Conservation (phyloP, 257 asterid genomes). For the Schizonepeta tenuifolia region DNA sequence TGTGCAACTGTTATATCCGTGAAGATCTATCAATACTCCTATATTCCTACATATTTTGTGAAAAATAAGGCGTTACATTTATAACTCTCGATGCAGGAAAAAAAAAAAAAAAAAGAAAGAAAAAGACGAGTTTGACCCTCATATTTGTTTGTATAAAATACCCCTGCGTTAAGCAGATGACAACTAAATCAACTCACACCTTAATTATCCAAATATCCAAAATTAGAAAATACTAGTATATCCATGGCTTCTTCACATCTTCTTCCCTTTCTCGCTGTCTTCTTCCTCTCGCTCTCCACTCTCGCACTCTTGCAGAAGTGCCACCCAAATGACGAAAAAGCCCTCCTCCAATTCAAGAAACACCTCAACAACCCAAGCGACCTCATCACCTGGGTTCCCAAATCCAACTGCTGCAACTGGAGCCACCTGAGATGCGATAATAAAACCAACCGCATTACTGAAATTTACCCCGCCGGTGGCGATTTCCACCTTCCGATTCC, state of each 20-base stretch:
- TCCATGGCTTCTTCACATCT: background rate
- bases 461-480: constrained; percentile 35
- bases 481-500: constrained; percentile 59
- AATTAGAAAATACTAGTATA: background rate
- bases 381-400: constrained; percentile 58
- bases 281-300: constrained; percentile 13
- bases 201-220: background rate
- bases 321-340: constrained; percentile 63
- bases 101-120: no score
- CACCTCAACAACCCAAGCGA: constrained; percentile 53
- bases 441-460: constrained; percentile 46
- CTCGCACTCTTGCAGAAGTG: constrained; percentile 43
- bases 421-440: constrained; percentile 46
- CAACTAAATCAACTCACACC: background rate
- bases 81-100: no score
- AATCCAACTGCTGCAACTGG: constrained; percentile 65
- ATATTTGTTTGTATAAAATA: no score
- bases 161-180: no score
- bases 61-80: no score
- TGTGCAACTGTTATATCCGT: no score
- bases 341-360: constrained; percentile 54
- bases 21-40: no score
- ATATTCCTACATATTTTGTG: no score
- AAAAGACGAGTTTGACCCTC: no score
- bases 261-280: constrained; percentile 12